These are phyloP conservation scores for Skeletonema costatum DNA, from an alignment of 108 stramenopile species.

Conservation along the genomic window DNA sequence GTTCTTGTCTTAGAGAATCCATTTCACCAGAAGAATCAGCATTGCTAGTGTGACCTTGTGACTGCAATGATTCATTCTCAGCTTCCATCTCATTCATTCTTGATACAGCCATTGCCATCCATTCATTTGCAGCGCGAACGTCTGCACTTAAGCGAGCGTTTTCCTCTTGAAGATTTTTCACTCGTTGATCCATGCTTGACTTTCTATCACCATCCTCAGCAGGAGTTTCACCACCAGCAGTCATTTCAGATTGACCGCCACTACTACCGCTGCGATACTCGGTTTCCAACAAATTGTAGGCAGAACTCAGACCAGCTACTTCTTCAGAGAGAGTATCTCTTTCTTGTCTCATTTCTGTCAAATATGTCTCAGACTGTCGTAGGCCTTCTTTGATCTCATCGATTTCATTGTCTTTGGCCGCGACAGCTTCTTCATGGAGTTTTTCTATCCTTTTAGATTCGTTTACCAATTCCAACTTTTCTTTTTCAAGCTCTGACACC, in stretches of 20 bases:
- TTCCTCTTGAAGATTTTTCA: conserved; percentile 61
- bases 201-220: conserved; percentile 23
- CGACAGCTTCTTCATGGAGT: conserved; percentile 38
- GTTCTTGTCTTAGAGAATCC: conserved; percentile 22
- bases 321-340: conserved; percentile 62
- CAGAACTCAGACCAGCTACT: conserved; percentile 69
- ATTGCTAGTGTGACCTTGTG: conserved; percentile 16
- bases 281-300: conserved; percentile 72
- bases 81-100: conserved; percentile 73
- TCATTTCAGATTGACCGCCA: conserved; percentile 32
- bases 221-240: conserved; percentile 31
- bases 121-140: conserved; percentile 72
- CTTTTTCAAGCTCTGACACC: conserved; percentile 55
- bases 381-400: conserved; percentile 43
- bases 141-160: conserved; percentile 67
- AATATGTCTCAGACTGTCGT: conserved; percentile 7
- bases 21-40: conserved; percentile 1
- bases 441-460: conserved; percentile 40
- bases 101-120: conserved; percentile 87
- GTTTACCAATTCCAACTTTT: conserved; percentile 41
- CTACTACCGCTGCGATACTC: conserved; percentile 53
- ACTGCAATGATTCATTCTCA: conserved; percentile 39
- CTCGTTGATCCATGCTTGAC: conserved; percentile 19
- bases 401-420: conserved; percentile 41
- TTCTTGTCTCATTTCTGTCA: conserved; percentile 45